Conservation (phyloP, 2,329 filamentous ascomycete species). For the Neophaeococcomyces mojaviensis region DNA sequence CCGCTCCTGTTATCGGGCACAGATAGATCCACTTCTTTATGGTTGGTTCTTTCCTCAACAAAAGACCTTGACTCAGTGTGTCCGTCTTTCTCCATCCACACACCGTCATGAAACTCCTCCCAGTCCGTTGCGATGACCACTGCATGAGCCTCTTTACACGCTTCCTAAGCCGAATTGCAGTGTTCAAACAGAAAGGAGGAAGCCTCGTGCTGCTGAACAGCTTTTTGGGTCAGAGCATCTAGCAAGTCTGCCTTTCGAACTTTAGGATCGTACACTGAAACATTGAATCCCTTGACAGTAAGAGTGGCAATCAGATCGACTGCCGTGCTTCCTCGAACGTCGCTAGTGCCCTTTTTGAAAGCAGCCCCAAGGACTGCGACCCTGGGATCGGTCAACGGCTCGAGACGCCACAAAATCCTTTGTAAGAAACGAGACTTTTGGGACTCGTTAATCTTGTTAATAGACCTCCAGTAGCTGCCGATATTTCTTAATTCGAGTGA, state of each 20-base stretch:
- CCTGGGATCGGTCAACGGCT: slow-evolving; percentile 64
- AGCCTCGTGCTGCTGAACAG: slow-evolving; percentile 20
- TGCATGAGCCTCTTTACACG: slow-evolving; percentile 40
- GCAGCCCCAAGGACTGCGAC: slow-evolving; percentile 66
- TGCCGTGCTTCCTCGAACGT: slow-evolving; percentile 64
- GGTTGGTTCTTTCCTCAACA: too few species aligned
- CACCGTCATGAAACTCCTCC: slow-evolving; percentile 50
- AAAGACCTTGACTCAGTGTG: too few species aligned
- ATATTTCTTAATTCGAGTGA: slow-evolving; percentile 63
- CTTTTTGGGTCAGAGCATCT: slow-evolving; percentile 27
- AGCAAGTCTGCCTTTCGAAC: slow-evolving; percentile 34
- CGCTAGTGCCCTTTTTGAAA: slow-evolving; percentile 72
- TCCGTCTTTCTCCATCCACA: too few species aligned
- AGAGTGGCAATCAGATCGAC: slow-evolving; percentile 60
- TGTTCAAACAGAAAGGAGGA: too few species aligned
- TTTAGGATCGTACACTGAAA: slow-evolving; percentile 62
- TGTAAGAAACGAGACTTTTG: slow-evolving; percentile 62
- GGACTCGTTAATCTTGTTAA: slow-evolving; percentile 70
- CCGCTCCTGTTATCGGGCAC: slow-evolving; percentile 1
- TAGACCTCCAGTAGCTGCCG: slow-evolving; percentile 65
- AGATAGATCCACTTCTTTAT: slow-evolving; percentile 9
- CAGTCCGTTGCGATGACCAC: slow-evolving; percentile 47
- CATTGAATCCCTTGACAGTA: slow-evolving; percentile 54
- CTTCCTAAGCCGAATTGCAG: slow-evolving; percentile 37
- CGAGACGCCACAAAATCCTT: slow-evolving; percentile 58